Percentiles rank a stretch among this genome's conserved stretches.
phyloP scores from a whole-genome alignment of 164 flowering plant species.

The Platanus orientalis region DNA sequence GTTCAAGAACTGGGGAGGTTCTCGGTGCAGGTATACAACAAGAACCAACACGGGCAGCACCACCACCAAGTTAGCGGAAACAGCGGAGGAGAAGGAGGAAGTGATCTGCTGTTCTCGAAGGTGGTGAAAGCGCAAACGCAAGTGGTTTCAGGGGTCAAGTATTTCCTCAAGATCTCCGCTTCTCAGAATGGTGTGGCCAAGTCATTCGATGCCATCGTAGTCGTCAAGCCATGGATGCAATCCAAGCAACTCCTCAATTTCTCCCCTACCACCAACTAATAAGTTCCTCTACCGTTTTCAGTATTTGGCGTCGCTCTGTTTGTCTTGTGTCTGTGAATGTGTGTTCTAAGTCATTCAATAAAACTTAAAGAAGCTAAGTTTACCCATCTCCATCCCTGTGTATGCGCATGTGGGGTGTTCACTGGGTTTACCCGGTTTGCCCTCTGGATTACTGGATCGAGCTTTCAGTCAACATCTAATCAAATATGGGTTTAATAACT shows the following conservation, averaged over 20 bases:
- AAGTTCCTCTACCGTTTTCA: too few relatives aligned
- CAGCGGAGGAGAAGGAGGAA: not conserved
- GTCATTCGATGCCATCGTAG: conserved; percentile 44
- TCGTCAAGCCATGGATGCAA: conserved; percentile 28
- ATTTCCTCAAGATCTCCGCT: conserved; percentile 40
- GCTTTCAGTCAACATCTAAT: too few relatives aligned
- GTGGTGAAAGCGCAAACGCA: conserved; percentile 55
- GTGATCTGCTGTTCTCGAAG: conserved; percentile 28
- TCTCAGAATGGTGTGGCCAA: conserved; percentile 13
- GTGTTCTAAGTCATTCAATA: too few relatives aligned
- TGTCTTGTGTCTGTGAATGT: too few relatives aligned
- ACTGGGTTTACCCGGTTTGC: too few relatives aligned
- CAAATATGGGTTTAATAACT: too few relatives aligned
- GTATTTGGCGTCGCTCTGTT: too few relatives aligned
- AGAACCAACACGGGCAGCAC: not conserved
- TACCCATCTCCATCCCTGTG: too few relatives aligned
- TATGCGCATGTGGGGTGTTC: too few relatives aligned
- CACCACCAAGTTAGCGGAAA: not conserved
- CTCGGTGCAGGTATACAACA: conserved; percentile 43
- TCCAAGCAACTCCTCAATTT: conserved; percentile 4
- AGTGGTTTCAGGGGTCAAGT: conserved; percentile 58
- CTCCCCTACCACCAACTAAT: not conserved
- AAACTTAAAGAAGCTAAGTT: too few relatives aligned
- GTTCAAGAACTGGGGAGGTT: conserved; percentile 47
- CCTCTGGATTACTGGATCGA: too few relatives aligned